Conservation (phyloP, 225 moss, liverwort and hornwort species). For the Bryum argenteum region DNA sequence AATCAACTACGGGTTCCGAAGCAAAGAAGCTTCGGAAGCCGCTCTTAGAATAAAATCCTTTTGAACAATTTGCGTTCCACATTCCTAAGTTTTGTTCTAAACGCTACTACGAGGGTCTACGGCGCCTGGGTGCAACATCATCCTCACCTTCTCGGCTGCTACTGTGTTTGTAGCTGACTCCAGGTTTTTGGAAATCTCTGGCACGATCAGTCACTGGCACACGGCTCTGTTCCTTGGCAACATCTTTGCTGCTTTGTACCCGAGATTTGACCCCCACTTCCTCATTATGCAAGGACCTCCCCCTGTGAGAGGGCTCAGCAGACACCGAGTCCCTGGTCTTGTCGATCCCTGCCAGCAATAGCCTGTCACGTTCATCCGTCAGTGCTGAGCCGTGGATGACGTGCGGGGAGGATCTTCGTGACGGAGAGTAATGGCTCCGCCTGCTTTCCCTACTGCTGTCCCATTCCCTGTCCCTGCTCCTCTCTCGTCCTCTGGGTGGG, state of each 20-base stretch:
- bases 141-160: slow-evolving; percentile 94
- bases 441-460: slow-evolving; percentile 62
- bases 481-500: slow-evolving; percentile 64
- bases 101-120: slow-evolving; percentile 70
- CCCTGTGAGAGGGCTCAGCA: slow-evolving; percentile 40
- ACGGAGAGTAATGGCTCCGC: slow-evolving; percentile 76
- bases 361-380: slow-evolving; percentile 93
- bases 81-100: slow-evolving; percentile 24
- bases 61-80: slow-evolving; percentile 37
- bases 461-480: slow-evolving; percentile 68
- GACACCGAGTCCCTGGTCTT: slow-evolving; percentile 66
- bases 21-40: slow-evolving; percentile 26
- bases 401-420: slow-evolving; percentile 90
- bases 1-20: slow-evolving; percentile 27
- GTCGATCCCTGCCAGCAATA: slow-evolving; percentile 83
- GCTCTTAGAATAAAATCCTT: slow-evolving; percentile 16
- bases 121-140: slow-evolving; percentile 89
- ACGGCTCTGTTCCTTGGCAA: slow-evolving; percentile 52
- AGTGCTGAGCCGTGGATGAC: slow-evolving; percentile 96
- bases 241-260: slow-evolving; percentile 40
- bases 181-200: slow-evolving; percentile 67
- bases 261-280: slow-evolving; percentile 51
- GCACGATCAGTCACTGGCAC: slow-evolving; percentile 38
- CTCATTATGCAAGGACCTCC: slow-evolving; percentile 60
- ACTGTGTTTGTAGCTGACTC: slow-evolving; percentile 64